These are phyloP conservation scores for Bassia scoparia DNA, from an alignment of 148 eudicot genomes.

Conservation along the genomic window DNA sequence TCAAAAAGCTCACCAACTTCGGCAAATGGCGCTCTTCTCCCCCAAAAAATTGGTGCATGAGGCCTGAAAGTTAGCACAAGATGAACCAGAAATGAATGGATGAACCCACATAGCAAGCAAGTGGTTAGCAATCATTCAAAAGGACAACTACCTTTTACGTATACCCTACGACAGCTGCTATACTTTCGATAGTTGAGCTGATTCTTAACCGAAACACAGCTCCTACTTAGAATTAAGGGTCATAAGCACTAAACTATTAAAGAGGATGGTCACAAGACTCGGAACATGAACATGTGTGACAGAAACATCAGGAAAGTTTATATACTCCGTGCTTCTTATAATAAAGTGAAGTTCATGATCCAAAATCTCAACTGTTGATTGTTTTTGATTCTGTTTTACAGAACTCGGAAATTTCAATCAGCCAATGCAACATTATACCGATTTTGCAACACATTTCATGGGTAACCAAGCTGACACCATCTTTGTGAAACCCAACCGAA, in stretches of 20 bases:
- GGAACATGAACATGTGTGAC: neutral
- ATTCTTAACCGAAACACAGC: neutral
- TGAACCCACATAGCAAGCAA: conserved; percentile 13
- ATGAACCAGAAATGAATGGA: neutral
- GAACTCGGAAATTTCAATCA: neutral
- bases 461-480: neutral
- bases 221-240: neutral
- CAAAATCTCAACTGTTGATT: neutral
- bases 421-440: neutral
- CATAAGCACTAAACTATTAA: neutral
- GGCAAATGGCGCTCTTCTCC: conserved; percentile 8
- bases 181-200: neutral
- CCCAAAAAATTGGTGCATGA: neutral
- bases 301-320: conserved; percentile 5
- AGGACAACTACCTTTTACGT: conserved; percentile 9
- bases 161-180: neutral
- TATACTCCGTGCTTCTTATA: neutral
- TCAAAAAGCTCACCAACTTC: conserved; percentile 4
- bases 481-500: neutral
- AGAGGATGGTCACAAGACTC: neutral
- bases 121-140: neutral
- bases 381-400: neutral
- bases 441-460: neutral
- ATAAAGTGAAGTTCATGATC: neutral
- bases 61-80: neutral